phyloP scores from a whole-genome alignment of 371 early-diverging fungal genomes.

The Rhizopus arrhizus region DNA sequence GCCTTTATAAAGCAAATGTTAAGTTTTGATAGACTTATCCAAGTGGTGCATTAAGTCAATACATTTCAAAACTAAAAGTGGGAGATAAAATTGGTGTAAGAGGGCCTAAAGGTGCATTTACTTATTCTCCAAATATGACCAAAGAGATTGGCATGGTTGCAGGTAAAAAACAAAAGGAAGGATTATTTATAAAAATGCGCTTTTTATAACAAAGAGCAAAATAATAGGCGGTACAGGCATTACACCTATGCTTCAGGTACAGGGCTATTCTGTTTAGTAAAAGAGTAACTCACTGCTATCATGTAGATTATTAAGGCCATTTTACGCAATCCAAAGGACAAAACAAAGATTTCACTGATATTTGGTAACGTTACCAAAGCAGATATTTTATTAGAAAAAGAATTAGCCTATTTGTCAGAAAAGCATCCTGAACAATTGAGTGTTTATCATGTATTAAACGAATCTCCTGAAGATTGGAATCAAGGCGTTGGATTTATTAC shows the following conservation, averaged over 20 bases:
- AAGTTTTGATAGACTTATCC: slow-evolving; percentile 66
- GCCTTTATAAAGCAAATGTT: no score
- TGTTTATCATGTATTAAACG: slow-evolving; percentile 80
- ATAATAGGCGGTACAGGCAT: slow-evolving; percentile 76
- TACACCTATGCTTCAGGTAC: slow-evolving; percentile 89
- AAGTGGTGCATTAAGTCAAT: slow-evolving; percentile 74
- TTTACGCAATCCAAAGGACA: slow-evolving; percentile 61
- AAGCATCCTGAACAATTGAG: slow-evolving; percentile 75
- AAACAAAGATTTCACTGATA: slow-evolving; percentile 23
- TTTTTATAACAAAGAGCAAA: neutral
- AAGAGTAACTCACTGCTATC: neutral
- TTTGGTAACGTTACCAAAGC: slow-evolving; percentile 23
- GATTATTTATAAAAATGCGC: neutral
- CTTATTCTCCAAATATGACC: slow-evolving; percentile 78
- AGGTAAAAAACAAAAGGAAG: slow-evolving; percentile 46
- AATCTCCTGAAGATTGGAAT: slow-evolving; percentile 67
- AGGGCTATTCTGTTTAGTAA: neutral
- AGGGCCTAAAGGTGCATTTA: slow-evolving; percentile 90
- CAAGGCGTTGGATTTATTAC: slow-evolving; percentile 82
- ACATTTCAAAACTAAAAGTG: slow-evolving; percentile 62
- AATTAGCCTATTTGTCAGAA: slow-evolving; percentile 69
- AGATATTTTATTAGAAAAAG: slow-evolving; percentile 73
- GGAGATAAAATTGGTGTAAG: slow-evolving; percentile 76
- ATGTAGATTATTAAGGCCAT: slow-evolving; percentile 71
- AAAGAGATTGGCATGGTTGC: slow-evolving; percentile 87